phyloP scores from a whole-genome alignment of 2,329 filamentous ascomycete genomes.

The Fusarium compactum region DNA sequence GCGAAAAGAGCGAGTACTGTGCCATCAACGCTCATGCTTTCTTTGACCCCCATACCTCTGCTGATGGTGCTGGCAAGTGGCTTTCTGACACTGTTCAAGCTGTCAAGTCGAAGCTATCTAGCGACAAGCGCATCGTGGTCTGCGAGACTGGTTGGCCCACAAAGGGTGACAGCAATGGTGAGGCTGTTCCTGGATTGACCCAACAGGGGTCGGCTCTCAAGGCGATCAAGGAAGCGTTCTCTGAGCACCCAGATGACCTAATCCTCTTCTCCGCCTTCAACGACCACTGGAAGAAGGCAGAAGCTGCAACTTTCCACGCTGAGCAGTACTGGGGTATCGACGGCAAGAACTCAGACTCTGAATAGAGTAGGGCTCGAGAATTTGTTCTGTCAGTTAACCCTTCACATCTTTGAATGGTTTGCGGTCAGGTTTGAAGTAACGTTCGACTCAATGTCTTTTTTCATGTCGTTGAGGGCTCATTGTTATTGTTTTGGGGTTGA shows the following conservation, averaged over 20 bases:
- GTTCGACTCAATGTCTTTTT: slow-evolving; percentile 8
- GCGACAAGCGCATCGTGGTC: slow-evolving; percentile 73
- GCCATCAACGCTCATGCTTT: slow-evolving; percentile 87
- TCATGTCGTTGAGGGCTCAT: slow-evolving; percentile 2
- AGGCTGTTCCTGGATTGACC: slow-evolving; percentile 74
- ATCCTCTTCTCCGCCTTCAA: slow-evolving; percentile 86
- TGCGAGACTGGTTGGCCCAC: slow-evolving; percentile 90
- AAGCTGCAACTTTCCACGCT: slow-evolving; percentile 71
- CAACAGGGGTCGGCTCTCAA: slow-evolving; percentile 76
- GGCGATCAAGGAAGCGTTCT: slow-evolving; percentile 72
- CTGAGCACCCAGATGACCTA: slow-evolving; percentile 62
- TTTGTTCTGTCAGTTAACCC: slow-evolving; percentile 20
- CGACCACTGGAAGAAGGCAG: slow-evolving; percentile 80
- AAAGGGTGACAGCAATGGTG: slow-evolving; percentile 72
- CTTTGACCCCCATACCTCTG: slow-evolving; percentile 75
- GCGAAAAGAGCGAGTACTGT: slow-evolving; percentile 79
- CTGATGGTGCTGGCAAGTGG: slow-evolving; percentile 75
- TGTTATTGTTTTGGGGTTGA: not conserved
- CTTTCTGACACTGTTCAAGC: slow-evolving; percentile 66
- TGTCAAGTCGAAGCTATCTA: slow-evolving; percentile 57
- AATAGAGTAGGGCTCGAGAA: slow-evolving; percentile 23
- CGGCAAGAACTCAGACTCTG: slow-evolving; percentile 26
- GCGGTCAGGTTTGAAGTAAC: not conserved
- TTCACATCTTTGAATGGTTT: slow-evolving; percentile 15
- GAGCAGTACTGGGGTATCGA: slow-evolving; percentile 83